Base-by-base conservation (phyloP, 345 rosid genomes). In the Sapria himalayana region DNA sequence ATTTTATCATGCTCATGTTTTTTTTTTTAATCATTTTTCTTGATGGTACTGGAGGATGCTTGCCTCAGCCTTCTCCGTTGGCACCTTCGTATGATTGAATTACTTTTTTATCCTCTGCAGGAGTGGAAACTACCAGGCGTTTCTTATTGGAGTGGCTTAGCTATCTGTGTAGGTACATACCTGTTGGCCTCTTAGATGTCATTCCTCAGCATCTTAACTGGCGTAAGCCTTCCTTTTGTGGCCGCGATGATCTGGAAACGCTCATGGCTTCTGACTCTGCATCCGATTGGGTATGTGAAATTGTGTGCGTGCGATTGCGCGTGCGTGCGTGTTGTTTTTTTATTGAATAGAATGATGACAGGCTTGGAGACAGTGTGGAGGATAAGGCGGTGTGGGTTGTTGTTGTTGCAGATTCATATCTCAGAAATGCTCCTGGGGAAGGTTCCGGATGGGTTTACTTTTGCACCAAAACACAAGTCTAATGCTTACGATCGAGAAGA, bases 231-330 rank as follows among this genome's bases (percentile, higher is more conserved):
- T 74, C 91, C 20, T 89, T 73, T 57, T 72, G 46, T 43, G 85
- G 98, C 19, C 91, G 93, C 22, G 78, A 89, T 61, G 98, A 89
- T 55, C 94, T 82, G n/a, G 94, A 89, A 59, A 78, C 98, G 16
- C 59, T 76, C 17, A 76, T 86, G 94, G 79, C 80, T 23, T 86
- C 94, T 39, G 93, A 82, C 46, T 78, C 94, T 45, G 98, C 93
- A 2, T 92, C 85, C 52, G 94, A 89, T 50, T 89, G 94, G 94
- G 94, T 89, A 66, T 39, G 59, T 25, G 17, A n/a, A n/a, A n/a
- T n/a, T n/a, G n/a, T n/a, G n/a, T n/a, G n/a, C n/a, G n/a, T n/a
- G n/a, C n/a, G n/a, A n/a, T n/a, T n/a, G n/a, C n/a, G n/a, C n/a
- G n/a, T n/a, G n/a, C n/a, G n/a, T n/a, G n/a, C n/a, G n/a, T n/a